These are phyloP conservation scores for Phytophthora cryptogea DNA, from an alignment of 352 stramenopile genomes.

Conservation along the genomic window DNA sequence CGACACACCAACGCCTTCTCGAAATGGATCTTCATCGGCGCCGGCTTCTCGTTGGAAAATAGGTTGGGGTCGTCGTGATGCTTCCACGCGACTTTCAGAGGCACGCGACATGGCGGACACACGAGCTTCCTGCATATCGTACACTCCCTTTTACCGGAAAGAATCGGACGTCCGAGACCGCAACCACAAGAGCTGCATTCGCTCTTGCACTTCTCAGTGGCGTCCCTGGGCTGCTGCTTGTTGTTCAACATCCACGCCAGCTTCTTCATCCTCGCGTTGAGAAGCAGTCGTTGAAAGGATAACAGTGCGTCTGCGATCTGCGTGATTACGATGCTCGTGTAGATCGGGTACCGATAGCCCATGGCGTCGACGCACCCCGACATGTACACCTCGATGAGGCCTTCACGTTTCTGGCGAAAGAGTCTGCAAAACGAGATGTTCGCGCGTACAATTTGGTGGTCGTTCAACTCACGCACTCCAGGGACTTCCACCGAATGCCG, in stretches of 20 bases:
- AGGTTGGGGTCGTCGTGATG: conserved; percentile 20
- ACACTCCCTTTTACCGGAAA: conserved; percentile 22
- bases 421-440: conserved; percentile 46
- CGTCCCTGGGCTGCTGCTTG: conserved; percentile 2
- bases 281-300: conserved; percentile 33
- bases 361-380: conserved; percentile 35
- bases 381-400: conserved; percentile 41
- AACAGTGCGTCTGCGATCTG: conserved; percentile 37
- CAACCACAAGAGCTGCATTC: conserved; percentile 29
- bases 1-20: conserved; percentile 37
- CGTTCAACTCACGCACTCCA: conserved; percentile 35
- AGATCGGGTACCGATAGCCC: conserved; percentile 32
- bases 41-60: conserved; percentile 9
- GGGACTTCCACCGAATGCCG: conserved; percentile 45
- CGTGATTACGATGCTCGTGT: conserved; percentile 34
- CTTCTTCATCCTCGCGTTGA: conserved; percentile 71
- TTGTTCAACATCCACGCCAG: conserved; percentile 53
- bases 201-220: conserved; percentile 18
- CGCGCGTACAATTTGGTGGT: conserved; percentile 43
- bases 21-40: conserved; percentile 5
- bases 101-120: conserved; percentile 27
- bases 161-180: conserved; percentile 16
- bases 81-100: conserved; percentile 27
- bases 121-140: conserved; percentile 23
- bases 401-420: conserved; percentile 38